Conservation (phyloP, 805 yeast species). For the Myxozyma lipomycoides region DNA sequence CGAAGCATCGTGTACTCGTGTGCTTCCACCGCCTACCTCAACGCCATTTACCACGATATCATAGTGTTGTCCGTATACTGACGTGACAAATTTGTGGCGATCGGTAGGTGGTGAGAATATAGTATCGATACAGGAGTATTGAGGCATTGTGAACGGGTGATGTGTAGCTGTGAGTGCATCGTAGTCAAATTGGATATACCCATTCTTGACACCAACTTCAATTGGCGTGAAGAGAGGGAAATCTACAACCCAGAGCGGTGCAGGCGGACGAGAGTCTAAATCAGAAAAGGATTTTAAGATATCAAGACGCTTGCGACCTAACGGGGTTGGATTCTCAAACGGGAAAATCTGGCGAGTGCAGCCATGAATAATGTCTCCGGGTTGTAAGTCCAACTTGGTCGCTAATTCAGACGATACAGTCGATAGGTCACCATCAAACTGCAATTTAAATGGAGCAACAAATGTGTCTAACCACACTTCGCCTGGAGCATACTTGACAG, state of each 20-base stretch:
- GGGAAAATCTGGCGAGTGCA: conserved; percentile 66
- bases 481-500: conserved; percentile 46
- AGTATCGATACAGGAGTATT: conserved; percentile 57
- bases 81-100: conserved; percentile 20
- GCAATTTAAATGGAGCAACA: conserved; percentile 4
- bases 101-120: conserved; percentile 27
- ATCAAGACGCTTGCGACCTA: conserved; percentile 79
- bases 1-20: conserved; percentile 84
- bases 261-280: not conserved
- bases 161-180: conserved; percentile 63
- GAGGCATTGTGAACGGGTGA: conserved; percentile 96
- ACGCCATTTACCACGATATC: conserved; percentile 92
- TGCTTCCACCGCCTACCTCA: conserved; percentile 95
- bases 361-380: conserved; percentile 74
- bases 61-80: conserved; percentile 83
- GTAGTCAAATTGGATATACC: conserved; percentile 61
- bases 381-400: conserved; percentile 37
- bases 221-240: conserved; percentile 88
- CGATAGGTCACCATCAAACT: not conserved
- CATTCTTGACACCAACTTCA: conserved; percentile 40
- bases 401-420: conserved; percentile 2
- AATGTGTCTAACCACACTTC: conserved; percentile 25
- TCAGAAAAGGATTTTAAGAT: conserved; percentile 44
- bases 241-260: conserved; percentile 69
- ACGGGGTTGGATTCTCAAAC: conserved; percentile 93